Conservation (phyloP, 345 rosid species). For the Citropsis articulata region DNA sequence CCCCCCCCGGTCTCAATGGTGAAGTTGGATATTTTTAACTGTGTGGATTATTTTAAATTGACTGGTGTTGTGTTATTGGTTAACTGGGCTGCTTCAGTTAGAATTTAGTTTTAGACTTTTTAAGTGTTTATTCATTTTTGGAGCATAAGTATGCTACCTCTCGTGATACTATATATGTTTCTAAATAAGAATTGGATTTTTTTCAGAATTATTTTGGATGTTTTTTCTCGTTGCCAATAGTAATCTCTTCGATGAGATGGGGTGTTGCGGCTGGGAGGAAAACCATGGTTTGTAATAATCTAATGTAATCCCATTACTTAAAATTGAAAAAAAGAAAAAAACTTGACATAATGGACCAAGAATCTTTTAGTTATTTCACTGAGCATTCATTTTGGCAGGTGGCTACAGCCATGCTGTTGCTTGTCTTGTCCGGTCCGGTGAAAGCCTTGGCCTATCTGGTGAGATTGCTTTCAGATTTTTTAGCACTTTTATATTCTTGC, state of each 20-base stretch:
- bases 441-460: conserved; percentile 88
- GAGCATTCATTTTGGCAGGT: conserved; percentile 49
- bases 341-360: background rate
- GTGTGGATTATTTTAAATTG: background rate
- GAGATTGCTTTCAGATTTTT: conserved; percentile 25
- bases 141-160: no score
- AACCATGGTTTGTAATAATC: conserved; percentile 61
- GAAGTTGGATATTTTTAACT: no score
- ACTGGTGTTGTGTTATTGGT: background rate
- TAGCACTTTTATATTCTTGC: background rate
- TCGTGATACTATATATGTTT: background rate
- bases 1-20: no score
- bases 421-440: conserved; percentile 87
- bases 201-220: conserved; percentile 94
- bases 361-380: background rate
- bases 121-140: background rate
- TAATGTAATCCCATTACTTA: background rate
- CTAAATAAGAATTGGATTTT: conserved; percentile 5
- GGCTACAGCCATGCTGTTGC: conserved; percentile 78
- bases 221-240: conserved; percentile 86
- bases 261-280: conserved; percentile 89
- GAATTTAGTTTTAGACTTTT: background rate
- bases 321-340: background rate
- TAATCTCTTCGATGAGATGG: conserved; percentile 89
- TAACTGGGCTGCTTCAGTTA: no score